Evolutionary conservation across 2,329 filamentous ascomycete genomes (phyloP), one percentile per base, ranked within the genome.

Genomic region (Leptosphaerulina australis): DNA sequence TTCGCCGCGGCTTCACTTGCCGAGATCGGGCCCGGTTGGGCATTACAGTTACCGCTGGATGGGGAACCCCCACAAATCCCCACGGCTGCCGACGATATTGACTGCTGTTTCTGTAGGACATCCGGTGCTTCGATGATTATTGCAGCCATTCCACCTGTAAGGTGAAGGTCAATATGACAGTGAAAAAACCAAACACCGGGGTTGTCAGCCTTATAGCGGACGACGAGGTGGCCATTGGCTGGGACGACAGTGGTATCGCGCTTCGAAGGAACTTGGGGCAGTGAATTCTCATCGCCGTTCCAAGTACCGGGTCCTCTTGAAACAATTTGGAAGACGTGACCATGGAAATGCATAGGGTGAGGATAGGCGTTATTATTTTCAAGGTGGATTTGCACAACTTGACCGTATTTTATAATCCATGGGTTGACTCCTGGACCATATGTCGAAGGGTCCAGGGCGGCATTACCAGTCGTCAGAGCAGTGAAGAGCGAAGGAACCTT

Each of bases 401-500:
- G 6, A 5, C 24, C 24, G 5, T 5, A 25, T 25, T 11, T 25
- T 11, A 25, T 6, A 6, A 25, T 11, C 6, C 11, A 25, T 25
- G 24, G 24, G 24, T 25, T 25, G 24, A 11, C 11, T 25, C 6
- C 11, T 25, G 24, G 6, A 25, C 24, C 24, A 25, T 25, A 25
- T 5, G 68, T 70, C 0, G 68, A 66, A 37, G 77, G 77, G 3
- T 75, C 73, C 1, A 76, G 78, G 5, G 24, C 24, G 5, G 5
- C 6, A 11, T 74, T 64, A 11, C 75, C 73, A 34, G 82, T 80
- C 6, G 83, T 83, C 12, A 94, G 76, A 1, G 81, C 89, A 0
- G 87, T 90, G 76, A 90, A 94, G 0, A 96, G 79, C 0, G 86
- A 83, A 0, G 91, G 91, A 0, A 94, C 88, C 66, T 88, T 88